Base-by-base conservation (phyloP, 768 basidiomycete species). In the Boletus huronensis region DNA sequence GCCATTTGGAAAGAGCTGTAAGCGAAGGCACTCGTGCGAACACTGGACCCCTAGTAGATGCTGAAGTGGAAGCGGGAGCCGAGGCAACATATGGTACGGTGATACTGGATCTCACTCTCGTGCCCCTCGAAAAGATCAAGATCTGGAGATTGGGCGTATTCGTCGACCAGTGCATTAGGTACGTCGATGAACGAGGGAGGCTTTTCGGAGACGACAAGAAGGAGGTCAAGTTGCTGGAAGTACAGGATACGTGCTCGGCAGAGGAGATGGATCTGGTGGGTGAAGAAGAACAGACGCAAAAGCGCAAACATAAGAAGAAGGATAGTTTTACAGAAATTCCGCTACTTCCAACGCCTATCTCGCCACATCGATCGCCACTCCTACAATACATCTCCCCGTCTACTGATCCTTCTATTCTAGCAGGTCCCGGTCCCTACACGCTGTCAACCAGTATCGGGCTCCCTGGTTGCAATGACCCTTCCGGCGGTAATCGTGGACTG, bases 111-210 rank as follows among this genome's bases (percentile, higher is more conserved):
- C 76, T 98, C 39, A 86, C 88, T 0, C 73, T 99, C 47, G 81
- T 94, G 77, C 97, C 97, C 2, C 70, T 96, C 50, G 78, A 85
- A 35, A 98, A 98, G 70, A 74, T 93, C 67, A 91, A 88, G 70
- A 78, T 99, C 7, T 85, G 92, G 73, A 78, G 85, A 25, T 58
- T 98, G 9, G 77, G 80, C 2, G 80, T 90, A 3, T 70, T 79
- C 6, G 76, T 99, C 38, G 95, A 98, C 77, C 91, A 70, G 45
- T 50, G 31, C 4, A 28, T 70, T 13, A 54, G 23, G 11, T 64
- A 60, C 41, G 6, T 51, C 7, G 56, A 54, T 19, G 51, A 36
- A 35, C 25, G 16, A 19, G 52, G 47, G 6, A 21, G 2, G 6
- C 1, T 6, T 2, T 31, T 19, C 3, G 49, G 55, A 42, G 52